Conservation (phyloP, 169 alveolate genomes). For the Amoebophrya sp. region DNA sequence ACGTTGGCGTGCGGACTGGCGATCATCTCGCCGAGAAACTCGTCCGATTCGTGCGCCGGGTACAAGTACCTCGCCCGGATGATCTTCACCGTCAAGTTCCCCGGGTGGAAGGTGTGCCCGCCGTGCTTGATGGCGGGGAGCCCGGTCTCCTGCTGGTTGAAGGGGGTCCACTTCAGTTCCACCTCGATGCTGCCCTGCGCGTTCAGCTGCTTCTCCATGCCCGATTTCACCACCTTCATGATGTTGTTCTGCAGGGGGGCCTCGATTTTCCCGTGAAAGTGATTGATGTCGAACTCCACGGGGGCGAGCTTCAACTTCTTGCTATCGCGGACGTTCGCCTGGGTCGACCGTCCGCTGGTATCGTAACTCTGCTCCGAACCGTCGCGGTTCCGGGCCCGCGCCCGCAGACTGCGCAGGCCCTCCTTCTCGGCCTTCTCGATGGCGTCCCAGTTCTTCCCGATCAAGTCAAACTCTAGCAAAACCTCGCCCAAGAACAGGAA, state of each 20-base stretch:
- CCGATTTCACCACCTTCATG: background rate
- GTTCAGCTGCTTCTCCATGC: background rate
- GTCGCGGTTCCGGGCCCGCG: too few species aligned
- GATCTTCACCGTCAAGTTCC: background rate
- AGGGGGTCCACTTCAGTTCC: background rate
- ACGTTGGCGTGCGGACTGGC: background rate
- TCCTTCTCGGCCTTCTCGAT: background rate
- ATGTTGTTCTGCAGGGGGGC: background rate
- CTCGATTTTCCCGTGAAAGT: background rate
- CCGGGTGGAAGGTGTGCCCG: background rate
- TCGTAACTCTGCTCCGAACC: too few species aligned
- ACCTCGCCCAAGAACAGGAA: background rate
- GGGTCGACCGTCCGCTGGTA: too few species aligned
- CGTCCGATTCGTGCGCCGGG: background rate
- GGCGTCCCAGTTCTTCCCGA: background rate
- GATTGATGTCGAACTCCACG: background rate
- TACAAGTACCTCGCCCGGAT: background rate
- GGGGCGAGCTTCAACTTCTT: background rate
- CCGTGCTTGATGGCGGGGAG: background rate
- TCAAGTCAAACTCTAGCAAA: background rate
- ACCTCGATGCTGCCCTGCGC: background rate
- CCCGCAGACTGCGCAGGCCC: background rate
- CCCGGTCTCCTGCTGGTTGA: background rate
- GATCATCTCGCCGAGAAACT: background rate
- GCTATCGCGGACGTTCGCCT: too few species aligned